Base-by-base conservation (phyloP, 78 protist species). In the Mastigamoeba balamuthi region DNA sequence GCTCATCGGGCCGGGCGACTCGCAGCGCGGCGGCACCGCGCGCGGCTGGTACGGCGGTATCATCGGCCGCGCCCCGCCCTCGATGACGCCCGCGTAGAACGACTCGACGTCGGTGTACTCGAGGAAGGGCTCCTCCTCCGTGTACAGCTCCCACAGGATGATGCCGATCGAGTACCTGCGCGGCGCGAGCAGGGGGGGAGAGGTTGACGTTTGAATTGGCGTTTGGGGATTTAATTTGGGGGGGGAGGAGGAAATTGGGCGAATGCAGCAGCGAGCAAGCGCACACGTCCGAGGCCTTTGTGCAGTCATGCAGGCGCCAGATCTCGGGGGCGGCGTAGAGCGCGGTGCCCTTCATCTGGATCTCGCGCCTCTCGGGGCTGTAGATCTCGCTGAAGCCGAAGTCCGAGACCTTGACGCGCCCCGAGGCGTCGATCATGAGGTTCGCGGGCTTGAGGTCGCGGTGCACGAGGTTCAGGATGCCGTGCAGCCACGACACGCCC, bases 401-500 rank as follows among this genome's bases (percentile, higher is more conserved):
- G 66, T 83, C 88, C 29, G 84, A 69, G 36, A 83, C 79, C 64
- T 83, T 83, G 17, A 83, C 88, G 4, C 81, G 78, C 39, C 73
- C 73, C 43, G 69, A 75, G 52, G 69, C 79, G 17, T 68, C 81
- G 65, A 80, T 35, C 82, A 83, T 72, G 41, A 83, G 38, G 71
- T 83, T 83, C 41, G 88, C 84, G 27, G 78, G 39, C 66, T 83
- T 83, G 35, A 83, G 71, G 53, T 83, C 88, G 40, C 88, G 64
- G 53, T 76, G 82, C n/a, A 77, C 36, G 29, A 83, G 58, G 66
- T 83, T 83, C 63, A 77, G 74, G 41, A 83, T 83, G 0, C 82
- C 82, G 53, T 83, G 88, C 4, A 83, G 74, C 84, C 88, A 83
- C 40, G 69, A 72, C 77, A 83, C 74, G 25, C 88, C 88, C 1